Evolutionary conservation across 345 rosid genomes (phyloP).

Genomic region (Conringia planisiliqua): DNA sequence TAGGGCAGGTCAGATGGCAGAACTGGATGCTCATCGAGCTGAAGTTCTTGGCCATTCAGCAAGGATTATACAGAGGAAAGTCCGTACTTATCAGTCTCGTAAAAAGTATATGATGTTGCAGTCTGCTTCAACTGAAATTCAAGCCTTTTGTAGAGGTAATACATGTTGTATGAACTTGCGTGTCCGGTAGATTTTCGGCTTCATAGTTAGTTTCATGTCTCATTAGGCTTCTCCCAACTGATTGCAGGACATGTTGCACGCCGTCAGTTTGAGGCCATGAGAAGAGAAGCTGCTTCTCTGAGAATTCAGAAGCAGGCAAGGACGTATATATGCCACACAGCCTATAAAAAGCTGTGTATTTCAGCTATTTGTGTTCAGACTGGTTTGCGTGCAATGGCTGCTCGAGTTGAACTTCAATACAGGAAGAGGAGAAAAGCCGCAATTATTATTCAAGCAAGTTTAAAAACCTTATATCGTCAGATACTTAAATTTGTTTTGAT

Average conservation of each 20-base stretch:
- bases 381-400: constrained; percentile 75
- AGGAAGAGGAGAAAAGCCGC: constrained; percentile 68
- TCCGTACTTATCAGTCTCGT: constrained; percentile 51
- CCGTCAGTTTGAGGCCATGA: constrained; percentile 48
- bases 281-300: constrained; percentile 73
- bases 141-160: constrained; percentile 84
- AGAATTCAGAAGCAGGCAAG: constrained; percentile 67
- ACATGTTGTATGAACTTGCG: neutral
- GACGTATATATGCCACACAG: constrained; percentile 55
- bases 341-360: constrained; percentile 45
- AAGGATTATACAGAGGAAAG: constrained; percentile 71
- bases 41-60: constrained; percentile 85
- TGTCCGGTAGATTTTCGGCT: constrained; percentile 1
- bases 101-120: constrained; percentile 51
- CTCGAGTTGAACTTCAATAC: constrained; percentile 54
- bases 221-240: constrained; percentile 13
- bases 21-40: constrained; percentile 69
- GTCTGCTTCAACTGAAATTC: constrained; percentile 55
- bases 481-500: neutral
- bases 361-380: constrained; percentile 71
- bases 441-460: constrained; percentile 65
- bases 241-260: constrained; percentile 66
- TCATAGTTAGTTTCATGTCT: neutral
- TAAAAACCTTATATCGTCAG: neutral
- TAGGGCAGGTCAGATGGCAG: constrained; percentile 99